Base-by-base conservation (phyloP, 75 land plant genomes). In the Sequoiadendron giganteum region DNA sequence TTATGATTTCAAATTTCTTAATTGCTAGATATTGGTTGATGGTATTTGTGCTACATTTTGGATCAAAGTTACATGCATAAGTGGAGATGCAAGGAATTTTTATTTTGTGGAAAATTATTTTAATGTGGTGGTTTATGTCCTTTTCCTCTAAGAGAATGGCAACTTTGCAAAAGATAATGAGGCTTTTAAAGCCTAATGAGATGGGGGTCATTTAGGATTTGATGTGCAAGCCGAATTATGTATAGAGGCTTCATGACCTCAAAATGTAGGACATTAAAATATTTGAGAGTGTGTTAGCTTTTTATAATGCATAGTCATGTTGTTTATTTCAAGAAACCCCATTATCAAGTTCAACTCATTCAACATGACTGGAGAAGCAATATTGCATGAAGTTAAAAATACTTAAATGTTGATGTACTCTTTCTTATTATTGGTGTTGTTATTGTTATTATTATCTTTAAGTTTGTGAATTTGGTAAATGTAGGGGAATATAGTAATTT, bases 251-350 rank as follows among this genome's bases (percentile, higher is more conserved):
- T 42, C 87, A 87, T 11, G 94, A 94, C 58, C 76, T 93, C 84
- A 85, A 88, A 61, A 94, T 94, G 94, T 91, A 94, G 80, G 93
- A 92, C 32, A 89, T 94, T 5, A 86, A 87, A 54, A 90, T 94
- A 18, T 94, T 94, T n/a, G 95, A 94, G 82, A 82, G 89, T 21
- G 92, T 94, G 38, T 89, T 91, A 30, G 94, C 94, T n/a, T 7
- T 94, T 89, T 89, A 90, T 94, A 91, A 90, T 90, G 32, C 89
- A 90, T 77, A 93, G 94, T 85, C 95, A 94, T 86, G 91, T 94
- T 82, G 93, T 94, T n/a, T 90, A 91, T 3, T 94, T 94, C 82
- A 82, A 89, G 55, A 94, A 94, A 86, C 95, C 94, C 45, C 38
- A 89, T n/a, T 89, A 88, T 21, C 16, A 47, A 45, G 82, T 88